Evolutionary conservation across 2,329 filamentous ascomycete species (phyloP).

Genomic region (Myriosclerotinia scirpicola): DNA sequence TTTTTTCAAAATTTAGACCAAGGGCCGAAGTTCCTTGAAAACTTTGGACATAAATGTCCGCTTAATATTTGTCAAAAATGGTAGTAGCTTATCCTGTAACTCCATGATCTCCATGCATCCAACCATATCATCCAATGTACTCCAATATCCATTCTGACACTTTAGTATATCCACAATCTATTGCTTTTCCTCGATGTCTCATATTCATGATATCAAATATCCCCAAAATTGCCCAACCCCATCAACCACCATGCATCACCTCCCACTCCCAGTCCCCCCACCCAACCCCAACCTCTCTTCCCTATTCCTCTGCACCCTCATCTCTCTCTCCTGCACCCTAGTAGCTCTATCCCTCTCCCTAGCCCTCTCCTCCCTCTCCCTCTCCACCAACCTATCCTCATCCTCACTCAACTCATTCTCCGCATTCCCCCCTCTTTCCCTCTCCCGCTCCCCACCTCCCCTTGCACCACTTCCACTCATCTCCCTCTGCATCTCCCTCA

Average conservation of each 20-base stretch:
- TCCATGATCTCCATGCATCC: constrained; percentile 1
- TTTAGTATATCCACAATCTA: not conserved
- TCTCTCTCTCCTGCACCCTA: constrained; percentile 32
- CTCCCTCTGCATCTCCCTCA: not conserved
- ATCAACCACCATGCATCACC: not conserved
- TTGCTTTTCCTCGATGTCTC: not conserved
- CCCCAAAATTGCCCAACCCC: not conserved
- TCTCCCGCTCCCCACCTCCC: not conserved
- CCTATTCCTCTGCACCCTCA: constrained; percentile 36
- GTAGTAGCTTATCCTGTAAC: not conserved
- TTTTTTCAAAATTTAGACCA: too few species aligned
- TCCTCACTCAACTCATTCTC: constrained; percentile 22
- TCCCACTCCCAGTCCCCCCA: constrained; percentile 22
- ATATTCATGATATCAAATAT: not conserved
- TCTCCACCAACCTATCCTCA: constrained; percentile 26
- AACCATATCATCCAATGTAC: not conserved
- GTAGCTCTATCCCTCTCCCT: not conserved
- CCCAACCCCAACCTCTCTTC: constrained; percentile 43
- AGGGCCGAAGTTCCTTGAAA: too few species aligned
- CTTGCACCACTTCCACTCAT: not conserved
- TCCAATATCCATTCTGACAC: not conserved
- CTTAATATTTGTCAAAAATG: not conserved
- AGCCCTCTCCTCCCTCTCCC: constrained; percentile 24
- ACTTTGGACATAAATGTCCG: too few species aligned
- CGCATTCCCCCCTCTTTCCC: not conserved